Evolutionary conservation across 768 basidiomycete genomes (phyloP), one percentile per base, ranked within the genome.

Genomic region (Rossbeevera mucosa): DNA sequence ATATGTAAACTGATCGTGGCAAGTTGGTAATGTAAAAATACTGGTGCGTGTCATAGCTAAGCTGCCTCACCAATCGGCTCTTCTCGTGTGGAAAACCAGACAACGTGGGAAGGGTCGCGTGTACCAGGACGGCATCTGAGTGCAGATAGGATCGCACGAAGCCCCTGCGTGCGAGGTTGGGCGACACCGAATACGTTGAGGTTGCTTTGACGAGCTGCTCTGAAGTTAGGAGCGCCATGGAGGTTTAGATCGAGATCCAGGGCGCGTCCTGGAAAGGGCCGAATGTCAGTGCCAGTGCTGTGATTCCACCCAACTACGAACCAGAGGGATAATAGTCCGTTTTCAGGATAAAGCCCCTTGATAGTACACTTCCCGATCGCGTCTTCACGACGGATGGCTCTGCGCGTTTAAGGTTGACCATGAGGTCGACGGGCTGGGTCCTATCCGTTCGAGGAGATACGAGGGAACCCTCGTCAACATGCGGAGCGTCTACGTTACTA

Each of bases 1-100:
- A 91, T 53, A 94, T 91, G 64, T 91, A 92, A 40, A 92, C 83
- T 72, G 53, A 51, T 47, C 30, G 38, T 18, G 25, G n/a, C 47
- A n/a, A 22, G 25, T 44, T 20, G 31, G 60, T 46, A 28, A 45
- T 6, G 11, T 45, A 18, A 18, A 18, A 29, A 45, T 13, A 25
- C 18, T 29, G 20, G 12, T 9, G 13, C 28, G 26, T 20, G 21
- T 29, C 18, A 45, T 29, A 29, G 28, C 18, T 28, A 29, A 21
- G 44, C 18, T 28, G 20, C 75, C 84, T 55, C 68, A 92, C 93
- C 82, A 48, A 95, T 82, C 4, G 94, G 94, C 65, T 98, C 96
- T 70, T 99, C 96, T 59, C 96, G 80, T 12, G 95, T 96, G 25
- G 89, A 96, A 70, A 98, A 92, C 93, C 94, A 99, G 25, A 95